A percentile compares a stretch with the other conserved stretches of the same genome.
Evolutionary conservation across 2,329 filamentous ascomycete species (phyloP).

Genomic region (Phaeosphaeriaceae sp.): DNA sequence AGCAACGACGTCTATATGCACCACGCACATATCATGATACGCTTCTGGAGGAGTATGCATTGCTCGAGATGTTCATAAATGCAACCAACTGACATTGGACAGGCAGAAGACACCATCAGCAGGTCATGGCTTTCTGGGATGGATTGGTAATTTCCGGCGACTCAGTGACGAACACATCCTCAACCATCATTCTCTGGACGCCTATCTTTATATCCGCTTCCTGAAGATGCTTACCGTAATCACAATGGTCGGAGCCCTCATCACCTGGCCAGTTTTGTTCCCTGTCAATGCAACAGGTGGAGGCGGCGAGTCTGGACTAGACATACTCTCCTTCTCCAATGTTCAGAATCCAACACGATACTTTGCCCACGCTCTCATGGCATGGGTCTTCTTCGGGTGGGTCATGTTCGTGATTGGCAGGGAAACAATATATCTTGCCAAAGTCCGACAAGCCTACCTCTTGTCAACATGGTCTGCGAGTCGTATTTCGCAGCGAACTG

Average conservation of each 20-base stretch:
- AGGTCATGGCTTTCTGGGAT: conserved; percentile 57
- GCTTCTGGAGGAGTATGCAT: not conserved
- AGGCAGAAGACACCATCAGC: conserved; percentile 56
- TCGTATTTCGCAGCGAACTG: conserved; percentile 55
- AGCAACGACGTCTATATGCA: not conserved
- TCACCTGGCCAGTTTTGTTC: conserved; percentile 57
- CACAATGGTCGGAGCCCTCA: conserved; percentile 50
- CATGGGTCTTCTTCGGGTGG: conserved; percentile 52
- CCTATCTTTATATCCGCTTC: conserved; percentile 56
- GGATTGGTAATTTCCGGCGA: conserved; percentile 56
- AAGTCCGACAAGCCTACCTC: conserved; percentile 56
- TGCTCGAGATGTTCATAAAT: not conserved
- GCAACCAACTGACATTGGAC: not conserved
- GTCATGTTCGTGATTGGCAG: conserved; percentile 54
- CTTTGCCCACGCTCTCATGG: conserved; percentile 54
- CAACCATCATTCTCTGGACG: conserved; percentile 57
- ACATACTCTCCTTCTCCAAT: conserved; percentile 49
- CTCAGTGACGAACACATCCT: conserved; percentile 55
- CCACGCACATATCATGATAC: not conserved
- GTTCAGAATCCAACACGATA: conserved; percentile 45
- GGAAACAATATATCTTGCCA: conserved; percentile 55
- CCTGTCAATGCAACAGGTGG: conserved; percentile 54
- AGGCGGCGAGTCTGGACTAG: conserved; percentile 43
- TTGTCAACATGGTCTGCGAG: conserved; percentile 52
- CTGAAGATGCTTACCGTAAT: conserved; percentile 53